Conservation (phyloP, 805 yeast genomes). For the Lachancea fermentati region DNA sequence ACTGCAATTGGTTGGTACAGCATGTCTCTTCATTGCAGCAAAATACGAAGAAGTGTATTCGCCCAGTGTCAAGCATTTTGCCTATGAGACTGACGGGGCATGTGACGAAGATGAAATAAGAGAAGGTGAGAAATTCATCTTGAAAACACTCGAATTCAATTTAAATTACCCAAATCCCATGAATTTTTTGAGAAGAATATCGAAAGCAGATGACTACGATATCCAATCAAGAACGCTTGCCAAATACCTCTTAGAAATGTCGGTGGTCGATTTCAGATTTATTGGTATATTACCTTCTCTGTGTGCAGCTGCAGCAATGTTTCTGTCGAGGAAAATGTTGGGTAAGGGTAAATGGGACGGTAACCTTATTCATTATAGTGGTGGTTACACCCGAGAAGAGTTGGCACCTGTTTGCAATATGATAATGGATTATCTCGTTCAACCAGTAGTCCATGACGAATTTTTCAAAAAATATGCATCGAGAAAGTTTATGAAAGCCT, state of each 20-base stretch:
- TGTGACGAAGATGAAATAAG: conserved; percentile 77
- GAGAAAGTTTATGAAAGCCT: conserved; percentile 80
- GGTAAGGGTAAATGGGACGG: conserved; percentile 75
- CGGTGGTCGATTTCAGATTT: conserved; percentile 72
- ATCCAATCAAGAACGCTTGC: conserved; percentile 86
- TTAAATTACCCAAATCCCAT: conserved; percentile 87
- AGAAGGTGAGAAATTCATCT: conserved; percentile 76
- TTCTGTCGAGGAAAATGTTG: conserved; percentile 70
- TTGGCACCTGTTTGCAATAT: conserved; percentile 66
- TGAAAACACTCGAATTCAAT: conserved; percentile 69
- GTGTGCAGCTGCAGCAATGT: conserved; percentile 89
- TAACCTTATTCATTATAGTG: conserved; percentile 84
- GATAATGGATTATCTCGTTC: conserved; percentile 68
- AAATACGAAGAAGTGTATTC: conserved; percentile 90
- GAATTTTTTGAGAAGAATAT: conserved; percentile 85
- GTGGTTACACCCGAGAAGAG: conserved; percentile 75
- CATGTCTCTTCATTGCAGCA: conserved; percentile 82
- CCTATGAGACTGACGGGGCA: conserved; percentile 81
- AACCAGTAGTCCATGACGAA: conserved; percentile 85
- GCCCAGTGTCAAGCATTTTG: conserved; percentile 81
- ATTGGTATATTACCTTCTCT: conserved; percentile 75
- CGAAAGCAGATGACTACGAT: conserved; percentile 92
- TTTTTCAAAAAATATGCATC: conserved; percentile 91
- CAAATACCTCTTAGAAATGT: conserved; percentile 76
- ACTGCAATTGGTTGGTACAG: conserved; percentile 80